These are phyloP conservation scores for Micractinium sp. DNA, from an alignment of 139 green algal genomes.

Conservation along the genomic window DNA sequence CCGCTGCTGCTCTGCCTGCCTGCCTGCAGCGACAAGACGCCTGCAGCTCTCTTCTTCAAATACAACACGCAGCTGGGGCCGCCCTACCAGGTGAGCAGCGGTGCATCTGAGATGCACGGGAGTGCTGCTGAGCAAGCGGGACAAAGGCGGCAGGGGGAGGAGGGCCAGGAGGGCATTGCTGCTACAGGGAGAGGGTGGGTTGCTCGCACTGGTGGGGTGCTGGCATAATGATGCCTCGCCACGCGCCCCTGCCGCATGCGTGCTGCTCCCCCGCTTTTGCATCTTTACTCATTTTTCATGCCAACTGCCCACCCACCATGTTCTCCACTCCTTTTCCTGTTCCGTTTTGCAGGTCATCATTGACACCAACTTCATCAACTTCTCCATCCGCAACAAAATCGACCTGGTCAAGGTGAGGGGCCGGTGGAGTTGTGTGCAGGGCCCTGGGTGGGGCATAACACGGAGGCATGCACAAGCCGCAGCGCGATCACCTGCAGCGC, in stretches of 20 bases:
- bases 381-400: constrained; percentile 99
- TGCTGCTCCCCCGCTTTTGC: too few relatives aligned
- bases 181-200: too few relatives aligned
- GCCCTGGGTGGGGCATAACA: too few relatives aligned
- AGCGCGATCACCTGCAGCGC: too few relatives aligned
- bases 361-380: constrained; percentile 99
- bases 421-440: too few relatives aligned
- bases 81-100: constrained; percentile 85
- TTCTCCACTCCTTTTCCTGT: too few relatives aligned
- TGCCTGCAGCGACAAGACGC: constrained; percentile 79
- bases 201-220: too few relatives aligned
- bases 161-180: too few relatives aligned
- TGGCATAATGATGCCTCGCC: too few relatives aligned
- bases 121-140: neutral
- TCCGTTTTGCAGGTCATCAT: constrained; percentile 77
- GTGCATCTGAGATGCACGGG: too few relatives aligned
- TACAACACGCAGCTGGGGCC: constrained; percentile 98
- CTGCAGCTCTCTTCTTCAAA: constrained; percentile 95
- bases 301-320: neutral
- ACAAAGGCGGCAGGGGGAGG: too few relatives aligned
- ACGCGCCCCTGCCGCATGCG: neutral
- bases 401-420: constrained; percentile 25
- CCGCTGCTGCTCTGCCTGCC: neutral
- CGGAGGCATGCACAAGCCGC: too few relatives aligned
- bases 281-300: neutral